Evolutionary conservation across 768 basidiomycete species (phyloP), one percentile per base, ranked within the genome.

Genomic region (Candolleomyces aberdarensis): DNA sequence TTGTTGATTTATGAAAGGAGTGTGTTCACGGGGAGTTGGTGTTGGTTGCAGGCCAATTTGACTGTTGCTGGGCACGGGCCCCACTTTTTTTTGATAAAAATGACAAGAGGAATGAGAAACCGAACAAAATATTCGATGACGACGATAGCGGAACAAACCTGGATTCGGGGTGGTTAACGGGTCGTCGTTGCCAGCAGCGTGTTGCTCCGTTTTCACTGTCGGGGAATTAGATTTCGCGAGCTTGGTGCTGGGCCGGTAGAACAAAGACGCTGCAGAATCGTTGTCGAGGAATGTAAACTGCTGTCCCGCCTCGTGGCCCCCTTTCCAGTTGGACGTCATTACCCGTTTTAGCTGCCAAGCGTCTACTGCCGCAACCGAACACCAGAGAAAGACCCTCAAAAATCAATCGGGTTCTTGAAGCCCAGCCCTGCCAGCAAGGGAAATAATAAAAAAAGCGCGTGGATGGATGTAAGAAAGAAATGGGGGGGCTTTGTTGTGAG

Each of bases 1-100:
- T 41, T 22, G 13, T 57, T 26, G 50, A 43, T 55, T 22, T n/a
- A 57, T 57, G 60, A 61, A 56, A 61, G 60, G 60, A 57, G 57
- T 48, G 60, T 61, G 60, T 49, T 57, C 29, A 26, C 26, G 31
- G 22, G 19, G 10, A 14, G 44, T 46, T 13, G 44, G 44, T 46
- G 48, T 51, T 51, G 58, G 58, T 29, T 52, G 43, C 9, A 58
- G 36, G 6, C 36, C 36, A 6, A 11, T 36, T 8, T 36, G 36
- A 36, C 11, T 36, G 36, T 36, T 36, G 36, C 36, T 36, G 47
- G 47, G 7, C 43, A 29, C 13, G 11, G 46, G 17, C 47, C 19
- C 14, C n/a, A 39, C 54, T n/a, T 22, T 17, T 19, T 13, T 39
- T 55, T 36, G 8, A 9, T 9, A 15, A 19, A 19, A 32, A 55